Evolutionary conservation across 768 basidiomycete genomes (phyloP), one percentile per base, ranked within the genome.

Genomic region (Hemileccinum impolitum): DNA sequence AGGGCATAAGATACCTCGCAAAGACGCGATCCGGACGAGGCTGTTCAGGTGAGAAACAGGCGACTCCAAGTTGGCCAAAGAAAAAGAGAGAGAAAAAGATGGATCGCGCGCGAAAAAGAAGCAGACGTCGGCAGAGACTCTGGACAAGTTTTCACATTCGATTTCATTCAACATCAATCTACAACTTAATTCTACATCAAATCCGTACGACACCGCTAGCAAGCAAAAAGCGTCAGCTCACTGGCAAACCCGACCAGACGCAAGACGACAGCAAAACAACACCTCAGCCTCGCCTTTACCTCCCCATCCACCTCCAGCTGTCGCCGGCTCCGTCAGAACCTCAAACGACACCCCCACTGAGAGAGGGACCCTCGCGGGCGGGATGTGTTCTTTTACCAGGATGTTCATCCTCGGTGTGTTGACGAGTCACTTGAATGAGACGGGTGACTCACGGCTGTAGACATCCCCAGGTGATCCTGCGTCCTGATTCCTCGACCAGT

Each of bases 381-480:
- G 83, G 88, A 73, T 86, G 81, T 71, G 80, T 91, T 66, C 79
- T 73, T 85, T 91, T 90, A 91, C 88, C 88, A 91, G 88, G 84
- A 73, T 84, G 78, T 70, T 90, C 87, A 65, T 91, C 89, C 66
- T 78, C 64, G 85, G 80, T 74, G 61, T 66, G n/a, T 50, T 54
- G 50, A 6, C 28, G 4, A 8, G 9, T 30, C 23, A 23, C 23
- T 23, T 23, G 23, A 30, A 30, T 30, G n/a, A n/a, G n/a, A n/a
- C n/a, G n/a, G n/a, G n/a, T n/a, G n/a, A 45, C 35, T 43, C 42
- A 43, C 41, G n/a, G 37, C 11, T 89, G 82, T 87, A 68, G 77
- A 73, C 81, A 68, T 72, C 85, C 79, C 87, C 85, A 90, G 89
- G 89, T 91, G 84, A 85, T 91, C 89, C 82, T 77, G 88, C 89